Base-by-base conservation (phyloP, 192 early-diverging fungal genomes). In the Dissophora globulifera region DNA sequence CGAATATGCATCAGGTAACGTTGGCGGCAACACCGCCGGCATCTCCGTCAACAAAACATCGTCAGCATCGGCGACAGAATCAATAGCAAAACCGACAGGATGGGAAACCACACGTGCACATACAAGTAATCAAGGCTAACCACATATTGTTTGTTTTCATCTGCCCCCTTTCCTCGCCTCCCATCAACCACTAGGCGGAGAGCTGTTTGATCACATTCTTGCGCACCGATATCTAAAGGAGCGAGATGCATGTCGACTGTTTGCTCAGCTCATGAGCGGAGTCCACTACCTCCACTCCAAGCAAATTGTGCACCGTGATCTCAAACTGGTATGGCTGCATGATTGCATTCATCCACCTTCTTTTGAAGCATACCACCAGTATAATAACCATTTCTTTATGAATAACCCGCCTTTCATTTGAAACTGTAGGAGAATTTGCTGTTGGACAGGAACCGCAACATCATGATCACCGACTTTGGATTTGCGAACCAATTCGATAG, bases 401-500 rank as follows among this genome's bases (percentile, higher is more conserved):
- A n/a, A n/a, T n/a, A n/a, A n/a, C n/a, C n/a, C n/a, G n/a, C n/a
- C n/a, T n/a, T n/a, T n/a, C n/a, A n/a, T n/a, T n/a, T n/a, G n/a
- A n/a, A n/a, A n/a, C n/a, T n/a, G 32, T 81, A 93, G 91, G 96
- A 99, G 83, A 99, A 99, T 63, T 67, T 99, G 68, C 80, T 99
- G 50, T 81, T 99, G 57, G 97, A 99, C 85, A 85, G 87, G 46
- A 86, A 95, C 67, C 87, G 93, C 47, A 95, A 97, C 78, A 89
- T 99, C 33, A 91, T 96, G 67, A 98, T 99, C 79, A 96, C 97
- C 12, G 97, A 99, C 69, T 99, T 99, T 89, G 97, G 97, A 26
- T 99, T 99, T 79, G 96, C 97, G 19, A 97, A 96, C 65, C 90
- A 93, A 82, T 93, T 94, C 45, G 80, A 85, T 22, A 83, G 85